A percentile compares a stretch with the other conserved stretches of the same genome.
These are phyloP conservation scores for Pyricularia pennisetigena DNA, from an alignment of 2,329 filamentous ascomycete species.

Conservation along the genomic window DNA sequence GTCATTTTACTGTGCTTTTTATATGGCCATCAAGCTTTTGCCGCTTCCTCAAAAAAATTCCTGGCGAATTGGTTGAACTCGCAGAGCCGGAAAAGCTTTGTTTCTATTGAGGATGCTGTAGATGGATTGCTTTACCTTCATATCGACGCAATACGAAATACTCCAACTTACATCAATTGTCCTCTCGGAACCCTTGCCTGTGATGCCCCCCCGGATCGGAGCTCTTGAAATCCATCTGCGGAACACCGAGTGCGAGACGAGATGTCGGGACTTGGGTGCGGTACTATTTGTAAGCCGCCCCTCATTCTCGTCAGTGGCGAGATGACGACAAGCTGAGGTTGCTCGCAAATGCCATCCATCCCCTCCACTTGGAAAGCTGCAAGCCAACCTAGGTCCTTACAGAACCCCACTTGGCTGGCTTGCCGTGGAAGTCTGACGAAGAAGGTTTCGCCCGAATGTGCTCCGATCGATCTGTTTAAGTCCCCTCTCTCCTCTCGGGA, in stretches of 20 bases:
- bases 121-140: not conserved
- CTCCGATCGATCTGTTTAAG: not conserved
- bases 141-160: not conserved
- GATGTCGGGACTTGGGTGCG: not conserved
- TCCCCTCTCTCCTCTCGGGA: not conserved
- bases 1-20: not conserved
- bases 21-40: not conserved
- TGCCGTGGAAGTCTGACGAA: not conserved
- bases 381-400: not conserved
- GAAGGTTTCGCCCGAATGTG: constrained; percentile 1
- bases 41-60: not conserved
- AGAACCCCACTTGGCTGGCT: not conserved
- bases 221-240: not conserved
- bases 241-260: not conserved
- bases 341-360: not conserved
- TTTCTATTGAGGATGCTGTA: not conserved
- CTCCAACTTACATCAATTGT: not conserved
- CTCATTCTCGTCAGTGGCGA: not conserved
- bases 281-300: not conserved
- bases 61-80: not conserved
- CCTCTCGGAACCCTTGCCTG: not conserved
- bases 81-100: not conserved
- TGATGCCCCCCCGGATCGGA: not conserved
- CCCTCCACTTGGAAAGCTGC: not conserved
- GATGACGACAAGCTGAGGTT: not conserved